Base-by-base conservation (phyloP, 192 early-diverging fungal species). In the Coemansia sp. region DNA sequence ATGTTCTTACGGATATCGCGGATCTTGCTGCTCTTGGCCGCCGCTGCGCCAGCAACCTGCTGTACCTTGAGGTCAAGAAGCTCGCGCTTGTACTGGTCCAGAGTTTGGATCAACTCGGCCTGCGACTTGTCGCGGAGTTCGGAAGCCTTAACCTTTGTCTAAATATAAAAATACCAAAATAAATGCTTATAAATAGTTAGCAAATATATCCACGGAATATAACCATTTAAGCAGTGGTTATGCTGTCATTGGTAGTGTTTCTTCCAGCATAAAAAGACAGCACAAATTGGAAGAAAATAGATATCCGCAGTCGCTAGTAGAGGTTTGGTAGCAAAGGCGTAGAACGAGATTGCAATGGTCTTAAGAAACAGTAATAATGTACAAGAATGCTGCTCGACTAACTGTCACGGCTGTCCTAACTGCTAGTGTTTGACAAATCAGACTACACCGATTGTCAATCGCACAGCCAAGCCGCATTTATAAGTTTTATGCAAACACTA, bases 41-140 rank as follows among this genome's bases (percentile, higher is more conserved):
- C 86, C 51, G 88, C 88, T 73, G 89, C 89, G 21, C 79, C 68
- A 68, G 94, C 86, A 67, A 92, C 87, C 92, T 97, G 94, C 84
- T 96, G 92, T 79, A 96, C 94, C 76, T 93, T 92, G 75, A 98
- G 91, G 63, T 87, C 84, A 68, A 92, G 83, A 62, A 99, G 93
- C 84, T 98, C 94, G 76, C 90, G 86, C 90, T 95, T 97, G 72
- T 95, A 89, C 69, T 94, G 91, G 71, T 94, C 94, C 59, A 99
- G 92, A 74, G 90, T 85, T 88, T 95, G 90, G 67, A 84, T 84
- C 36, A 99, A 87, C 84, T 98, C 93, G 63, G 88, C 89, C 88
- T 94, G 95, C 85, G 88, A 93, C 89, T 95, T 93, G 74, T 86
- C 89, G 80, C 95, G 91, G 82, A 99, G 88, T 86, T 97, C 92